phyloP scores from a whole-genome alignment of 2,329 filamentous ascomycete genomes.

The Fusarium dimerum region DNA sequence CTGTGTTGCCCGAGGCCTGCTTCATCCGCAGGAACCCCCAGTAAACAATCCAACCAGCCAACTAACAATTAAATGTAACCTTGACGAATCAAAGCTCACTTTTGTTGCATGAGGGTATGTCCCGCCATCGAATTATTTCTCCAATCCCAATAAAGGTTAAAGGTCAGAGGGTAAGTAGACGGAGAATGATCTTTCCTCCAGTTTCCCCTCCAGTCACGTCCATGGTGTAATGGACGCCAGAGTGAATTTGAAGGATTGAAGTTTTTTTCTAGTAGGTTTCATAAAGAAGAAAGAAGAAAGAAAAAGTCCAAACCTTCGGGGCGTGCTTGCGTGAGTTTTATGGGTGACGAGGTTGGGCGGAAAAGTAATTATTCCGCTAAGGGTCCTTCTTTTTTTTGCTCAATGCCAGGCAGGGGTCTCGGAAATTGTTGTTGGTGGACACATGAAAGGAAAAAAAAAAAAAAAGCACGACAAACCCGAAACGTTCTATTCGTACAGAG shows the following conservation, averaged over 20 bases:
- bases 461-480: conserved; percentile 22
- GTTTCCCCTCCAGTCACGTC: conserved; percentile 68
- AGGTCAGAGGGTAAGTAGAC: conserved; percentile 53
- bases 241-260: conserved; percentile 68
- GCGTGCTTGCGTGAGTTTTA: no score
- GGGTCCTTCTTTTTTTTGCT: no score
- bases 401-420: not conserved
- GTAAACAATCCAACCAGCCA: not conserved
- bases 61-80: not conserved
- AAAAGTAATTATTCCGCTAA: not conserved
- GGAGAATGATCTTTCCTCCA: conserved; percentile 61
- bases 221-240: conserved; percentile 57
- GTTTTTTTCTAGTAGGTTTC: conserved; percentile 45
- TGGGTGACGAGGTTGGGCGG: not conserved
- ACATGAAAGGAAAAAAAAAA: conserved; percentile 4
- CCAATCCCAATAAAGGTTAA: conserved; percentile 34
- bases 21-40: no score
- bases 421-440: not conserved
- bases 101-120: conserved; percentile 27
- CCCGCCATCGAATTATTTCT: conserved; percentile 39
- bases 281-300: conserved; percentile 32
- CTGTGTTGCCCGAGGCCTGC: no score
- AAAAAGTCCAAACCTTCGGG: conserved; percentile 16
- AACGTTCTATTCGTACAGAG: conserved; percentile 17
- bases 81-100: not conserved